These are phyloP conservation scores for Penicillium diatomitis DNA, from an alignment of 495 filamentous ascomycete genomes.

Conservation along the genomic window DNA sequence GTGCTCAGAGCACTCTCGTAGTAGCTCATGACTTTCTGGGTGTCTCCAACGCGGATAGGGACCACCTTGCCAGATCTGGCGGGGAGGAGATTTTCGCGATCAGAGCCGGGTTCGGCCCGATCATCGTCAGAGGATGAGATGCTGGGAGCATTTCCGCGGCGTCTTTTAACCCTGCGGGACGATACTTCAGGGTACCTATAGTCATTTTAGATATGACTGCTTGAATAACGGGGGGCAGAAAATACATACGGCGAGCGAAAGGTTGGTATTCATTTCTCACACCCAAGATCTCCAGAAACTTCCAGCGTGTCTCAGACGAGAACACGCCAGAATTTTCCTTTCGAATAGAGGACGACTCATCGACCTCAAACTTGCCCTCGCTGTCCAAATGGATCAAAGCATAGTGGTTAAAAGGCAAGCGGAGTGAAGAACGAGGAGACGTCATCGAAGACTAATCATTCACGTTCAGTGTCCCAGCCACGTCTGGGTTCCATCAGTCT, in stretches of 20 bases:
- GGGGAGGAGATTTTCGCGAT: slow-evolving; percentile 16
- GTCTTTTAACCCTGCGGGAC: slow-evolving; percentile 26
- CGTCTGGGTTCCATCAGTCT: background rate
- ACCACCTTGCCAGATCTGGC: slow-evolving; percentile 25
- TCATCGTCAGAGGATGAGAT: slow-evolving; percentile 11
- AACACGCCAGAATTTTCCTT: slow-evolving; percentile 28
- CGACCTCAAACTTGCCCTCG: slow-evolving; percentile 26
- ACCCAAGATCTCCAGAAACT: slow-evolving; percentile 30
- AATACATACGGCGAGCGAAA: slow-evolving; percentile 24
- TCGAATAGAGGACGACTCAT: slow-evolving; percentile 29
- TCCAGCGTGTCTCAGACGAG: slow-evolving; percentile 27
- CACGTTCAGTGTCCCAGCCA: no score
- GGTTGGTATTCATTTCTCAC: slow-evolving; percentile 23
- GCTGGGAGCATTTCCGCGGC: slow-evolving; percentile 21
- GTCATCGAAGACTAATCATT: slow-evolving; percentile 29
- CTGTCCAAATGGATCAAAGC: slow-evolving; percentile 37
- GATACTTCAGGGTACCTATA: slow-evolving; percentile 13
- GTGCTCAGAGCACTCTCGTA: slow-evolving; percentile 45
- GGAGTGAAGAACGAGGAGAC: slow-evolving; percentile 18
- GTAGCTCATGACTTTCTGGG: slow-evolving; percentile 26
- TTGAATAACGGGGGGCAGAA: no score
- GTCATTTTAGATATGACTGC: no score
- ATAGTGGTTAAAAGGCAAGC: slow-evolving; percentile 29
- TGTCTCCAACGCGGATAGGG: slow-evolving; percentile 30
- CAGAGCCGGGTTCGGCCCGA: slow-evolving; percentile 18